Conservation (phyloP, 2,329 filamentous ascomycete genomes). For the Raffaelea deltoideospora region DNA sequence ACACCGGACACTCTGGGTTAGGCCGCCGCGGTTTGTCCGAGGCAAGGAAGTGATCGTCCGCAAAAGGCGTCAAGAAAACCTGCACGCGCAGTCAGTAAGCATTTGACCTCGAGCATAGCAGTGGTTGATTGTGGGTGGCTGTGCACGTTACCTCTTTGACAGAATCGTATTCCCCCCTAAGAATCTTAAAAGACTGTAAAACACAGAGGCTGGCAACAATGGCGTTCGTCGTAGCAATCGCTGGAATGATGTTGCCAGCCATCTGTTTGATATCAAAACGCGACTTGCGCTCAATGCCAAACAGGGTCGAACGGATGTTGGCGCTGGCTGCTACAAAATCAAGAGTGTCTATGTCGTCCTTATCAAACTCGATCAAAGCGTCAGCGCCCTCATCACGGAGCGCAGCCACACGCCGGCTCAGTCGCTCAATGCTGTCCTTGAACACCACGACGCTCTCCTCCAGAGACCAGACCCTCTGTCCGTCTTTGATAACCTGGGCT, state of each 20-base stretch:
- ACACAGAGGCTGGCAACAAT: slow-evolving; percentile 90
- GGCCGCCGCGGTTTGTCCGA: slow-evolving; percentile 44
- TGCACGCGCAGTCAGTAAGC: too few species aligned
- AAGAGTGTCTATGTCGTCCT: slow-evolving; percentile 87
- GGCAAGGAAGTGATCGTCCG: slow-evolving; percentile 39
- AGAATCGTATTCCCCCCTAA: slow-evolving; percentile 54
- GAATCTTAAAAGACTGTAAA: slow-evolving; percentile 79
- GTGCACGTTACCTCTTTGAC: slow-evolving; percentile 67
- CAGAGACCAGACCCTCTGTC: slow-evolving; percentile 66
- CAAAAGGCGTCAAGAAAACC: slow-evolving; percentile 66
- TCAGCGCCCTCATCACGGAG: slow-evolving; percentile 29
- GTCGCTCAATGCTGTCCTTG: slow-evolving; percentile 61
- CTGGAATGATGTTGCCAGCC: slow-evolving; percentile 97
- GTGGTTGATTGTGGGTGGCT: too few species aligned
- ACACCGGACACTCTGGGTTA: slow-evolving; percentile 72
- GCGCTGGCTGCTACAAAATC: slow-evolving; percentile 87
- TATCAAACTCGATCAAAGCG: slow-evolving; percentile 76
- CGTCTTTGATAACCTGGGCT: slow-evolving; percentile 34
- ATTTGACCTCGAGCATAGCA: too few species aligned
- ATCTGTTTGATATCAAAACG: slow-evolving; percentile 98
- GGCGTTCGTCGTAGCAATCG: slow-evolving; percentile 94
- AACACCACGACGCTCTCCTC: slow-evolving; percentile 79
- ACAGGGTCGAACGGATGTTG: slow-evolving; percentile 79
- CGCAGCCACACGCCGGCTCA: slow-evolving; percentile 61
- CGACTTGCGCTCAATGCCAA: slow-evolving; percentile 74